Evolutionary conservation across 1,284 basidiomycete genomes (phyloP).

Genomic region (Anthracocystis panici-leucophaei): DNA sequence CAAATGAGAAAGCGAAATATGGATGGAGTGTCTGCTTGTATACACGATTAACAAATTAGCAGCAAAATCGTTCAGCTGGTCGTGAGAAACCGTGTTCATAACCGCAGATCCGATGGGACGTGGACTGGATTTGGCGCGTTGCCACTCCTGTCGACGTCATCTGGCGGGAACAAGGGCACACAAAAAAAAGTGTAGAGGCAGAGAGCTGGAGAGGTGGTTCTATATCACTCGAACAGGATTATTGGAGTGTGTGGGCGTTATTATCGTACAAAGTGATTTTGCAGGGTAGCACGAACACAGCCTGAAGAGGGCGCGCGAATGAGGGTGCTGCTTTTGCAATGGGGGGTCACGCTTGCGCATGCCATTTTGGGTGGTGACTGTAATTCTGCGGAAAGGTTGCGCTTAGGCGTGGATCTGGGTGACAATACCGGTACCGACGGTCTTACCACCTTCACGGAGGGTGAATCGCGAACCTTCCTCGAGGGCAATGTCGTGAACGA

Average conservation of each 20-base stretch:
- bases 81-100: too few species aligned
- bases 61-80: too few species aligned
- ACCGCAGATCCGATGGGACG: too few species aligned
- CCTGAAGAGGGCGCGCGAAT: neutral
- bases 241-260: constrained; percentile 17
- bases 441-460: constrained; percentile 95
- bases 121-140: too few species aligned
- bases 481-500: constrained; percentile 89
- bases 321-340: neutral
- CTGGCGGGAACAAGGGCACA: constrained; percentile 12
- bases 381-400: neutral
- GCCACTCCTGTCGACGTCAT: too few species aligned
- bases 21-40: too few species aligned
- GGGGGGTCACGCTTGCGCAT: constrained; percentile 4
- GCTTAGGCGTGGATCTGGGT: constrained; percentile 62
- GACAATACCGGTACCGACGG: constrained; percentile 71
- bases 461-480: constrained; percentile 96
- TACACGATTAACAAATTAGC: too few species aligned
- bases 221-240: constrained; percentile 10
- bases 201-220: constrained; percentile 1
- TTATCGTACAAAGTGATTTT: constrained; percentile 38
- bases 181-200: constrained; percentile 6
- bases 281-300: neutral
- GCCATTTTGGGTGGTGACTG: constrained; percentile 12
- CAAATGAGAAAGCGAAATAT: too few species aligned